Evolutionary conservation across 306 rosid genomes (phyloP).

Genomic region (Corylus americana): DNA sequence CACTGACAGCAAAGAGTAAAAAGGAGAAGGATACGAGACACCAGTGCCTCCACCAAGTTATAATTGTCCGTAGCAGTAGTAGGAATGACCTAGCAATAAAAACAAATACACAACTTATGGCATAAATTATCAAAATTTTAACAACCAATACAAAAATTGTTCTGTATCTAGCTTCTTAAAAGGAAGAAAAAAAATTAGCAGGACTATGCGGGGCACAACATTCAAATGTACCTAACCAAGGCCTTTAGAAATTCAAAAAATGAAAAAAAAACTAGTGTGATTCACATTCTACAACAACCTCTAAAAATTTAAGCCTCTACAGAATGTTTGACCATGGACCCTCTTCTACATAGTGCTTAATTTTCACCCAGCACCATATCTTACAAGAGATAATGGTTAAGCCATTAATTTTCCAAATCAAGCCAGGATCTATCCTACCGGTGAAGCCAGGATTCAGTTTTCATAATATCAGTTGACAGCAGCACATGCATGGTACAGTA

Average conservation of each 20-base stretch:
- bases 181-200: neutral
- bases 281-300: neutral
- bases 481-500: neutral
- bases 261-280: neutral
- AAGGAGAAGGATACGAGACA: constrained; percentile 73
- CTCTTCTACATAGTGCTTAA: neutral
- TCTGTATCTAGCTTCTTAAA: neutral
- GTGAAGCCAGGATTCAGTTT: neutral
- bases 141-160: neutral
- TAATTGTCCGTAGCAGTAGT: constrained; percentile 63
- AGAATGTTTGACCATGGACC: neutral
- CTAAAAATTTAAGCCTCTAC: neutral
- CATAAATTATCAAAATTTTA: neutral
- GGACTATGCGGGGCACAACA: neutral
- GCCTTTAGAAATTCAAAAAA: neutral
- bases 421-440: too few species aligned
- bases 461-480: neutral
- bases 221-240: neutral
- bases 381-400: neutral
- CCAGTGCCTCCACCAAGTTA: constrained; percentile 76
- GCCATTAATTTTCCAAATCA: neutral
- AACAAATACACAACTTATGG: constrained; percentile 3
- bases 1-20: constrained; percentile 20
- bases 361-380: neutral
- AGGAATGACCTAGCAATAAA: constrained; percentile 62